Evolutionary conservation across 78 protist species (phyloP).

Genomic region (Dictyostelium intermedium): DNA sequence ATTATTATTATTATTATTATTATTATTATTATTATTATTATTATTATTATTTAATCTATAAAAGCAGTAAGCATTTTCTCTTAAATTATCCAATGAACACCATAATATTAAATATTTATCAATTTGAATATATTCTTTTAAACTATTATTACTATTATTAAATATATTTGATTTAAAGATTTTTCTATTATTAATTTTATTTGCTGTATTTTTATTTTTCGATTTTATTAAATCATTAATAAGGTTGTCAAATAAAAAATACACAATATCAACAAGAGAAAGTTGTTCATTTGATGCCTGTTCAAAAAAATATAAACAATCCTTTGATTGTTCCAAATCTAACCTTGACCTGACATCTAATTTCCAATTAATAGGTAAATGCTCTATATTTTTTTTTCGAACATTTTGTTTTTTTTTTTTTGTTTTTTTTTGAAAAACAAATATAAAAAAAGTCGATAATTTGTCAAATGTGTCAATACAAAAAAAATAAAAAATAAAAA

Average conservation of each 20-base stretch:
- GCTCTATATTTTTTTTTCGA: neutral
- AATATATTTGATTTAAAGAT: neutral
- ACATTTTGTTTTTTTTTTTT: neutral
- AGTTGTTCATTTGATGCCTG: neutral
- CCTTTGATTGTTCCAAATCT: neutral
- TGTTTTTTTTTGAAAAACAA: neutral
- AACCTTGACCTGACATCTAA: neutral
- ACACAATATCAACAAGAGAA: neutral
- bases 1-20: neutral
- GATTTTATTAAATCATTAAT: neutral
- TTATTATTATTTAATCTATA: neutral
- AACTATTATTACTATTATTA: neutral
- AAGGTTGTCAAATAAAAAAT: neutral
- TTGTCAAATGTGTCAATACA: neutral
- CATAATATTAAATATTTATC: conserved; percentile 4
- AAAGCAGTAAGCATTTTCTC: neutral
- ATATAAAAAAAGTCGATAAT: no score
- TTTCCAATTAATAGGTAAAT: neutral
- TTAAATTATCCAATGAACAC: neutral
- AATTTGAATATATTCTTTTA: conserved; percentile 16
- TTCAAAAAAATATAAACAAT: neutral
- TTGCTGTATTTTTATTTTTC: neutral
- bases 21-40: neutral
- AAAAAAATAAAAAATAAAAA: no score
- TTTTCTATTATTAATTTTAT: neutral